Evolutionary conservation across 768 basidiomycete species (phyloP).

Genomic region (Strobilomyces dryophilus): DNA sequence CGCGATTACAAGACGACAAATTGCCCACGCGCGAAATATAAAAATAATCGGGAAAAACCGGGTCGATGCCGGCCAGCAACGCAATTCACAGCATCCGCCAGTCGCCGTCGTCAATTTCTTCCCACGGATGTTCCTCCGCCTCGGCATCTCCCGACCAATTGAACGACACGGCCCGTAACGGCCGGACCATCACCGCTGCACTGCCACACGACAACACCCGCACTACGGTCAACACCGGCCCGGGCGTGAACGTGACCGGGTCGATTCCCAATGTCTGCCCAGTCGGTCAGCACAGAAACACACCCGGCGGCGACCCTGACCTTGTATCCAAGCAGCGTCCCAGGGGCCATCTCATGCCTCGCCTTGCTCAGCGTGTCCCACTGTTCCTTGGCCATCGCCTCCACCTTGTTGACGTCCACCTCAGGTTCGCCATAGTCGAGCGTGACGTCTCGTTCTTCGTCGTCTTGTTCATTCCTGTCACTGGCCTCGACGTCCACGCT

Average conservation of each 20-base stretch:
- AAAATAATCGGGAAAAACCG: slow-evolving; percentile 24
- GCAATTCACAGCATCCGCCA: slow-evolving; percentile 27
- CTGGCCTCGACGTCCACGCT: slow-evolving; percentile 65
- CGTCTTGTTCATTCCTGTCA: background rate
- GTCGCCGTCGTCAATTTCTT: slow-evolving; percentile 25
- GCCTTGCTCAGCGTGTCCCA: slow-evolving; percentile 25
- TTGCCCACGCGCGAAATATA: slow-evolving; percentile 5
- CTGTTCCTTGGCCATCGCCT: slow-evolving; percentile 6
- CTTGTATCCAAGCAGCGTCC: slow-evolving; percentile 46
- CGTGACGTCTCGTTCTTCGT: background rate
- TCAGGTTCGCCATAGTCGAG: slow-evolving; percentile 13
- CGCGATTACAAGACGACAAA: background rate
- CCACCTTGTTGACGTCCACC: slow-evolving; percentile 5
- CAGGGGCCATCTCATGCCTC: slow-evolving; percentile 18
- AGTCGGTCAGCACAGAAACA: background rate
- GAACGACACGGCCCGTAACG: slow-evolving; percentile 26
- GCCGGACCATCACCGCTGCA: slow-evolving; percentile 12
- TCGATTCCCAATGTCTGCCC: slow-evolving; percentile 56
- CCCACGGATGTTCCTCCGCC: slow-evolving; percentile 25
- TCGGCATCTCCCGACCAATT: slow-evolving; percentile 21
- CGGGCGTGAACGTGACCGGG: slow-evolving; percentile 56
- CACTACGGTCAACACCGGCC: slow-evolving; percentile 48
- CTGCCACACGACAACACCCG: slow-evolving; percentile 28
- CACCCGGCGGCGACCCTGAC: slow-evolving; percentile 22
- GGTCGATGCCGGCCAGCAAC: slow-evolving; percentile 14